phyloP scores from a whole-genome alignment of 2,329 filamentous ascomycete species.

The Colletotrichum musae region DNA sequence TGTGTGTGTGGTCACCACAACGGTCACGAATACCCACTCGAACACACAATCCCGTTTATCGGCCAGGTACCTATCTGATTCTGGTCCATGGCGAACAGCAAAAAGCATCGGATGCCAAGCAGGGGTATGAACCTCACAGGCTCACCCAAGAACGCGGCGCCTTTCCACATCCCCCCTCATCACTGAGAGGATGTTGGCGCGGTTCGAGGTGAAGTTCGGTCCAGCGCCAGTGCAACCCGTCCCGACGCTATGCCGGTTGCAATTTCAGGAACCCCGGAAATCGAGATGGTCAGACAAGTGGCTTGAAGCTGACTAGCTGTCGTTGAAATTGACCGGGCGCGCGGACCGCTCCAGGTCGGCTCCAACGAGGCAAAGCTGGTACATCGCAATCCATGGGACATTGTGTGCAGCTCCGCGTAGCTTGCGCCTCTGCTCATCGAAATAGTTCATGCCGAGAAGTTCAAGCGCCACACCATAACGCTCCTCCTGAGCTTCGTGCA shows the following conservation, averaged over 20 bases:
- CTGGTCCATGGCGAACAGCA: constrained; percentile 5
- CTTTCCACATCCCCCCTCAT: neutral
- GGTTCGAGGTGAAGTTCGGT: constrained; percentile 20
- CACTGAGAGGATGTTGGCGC: neutral
- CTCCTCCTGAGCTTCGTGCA: constrained; percentile 28
- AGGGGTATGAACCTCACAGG: constrained; percentile 20
- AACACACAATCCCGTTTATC: neutral
- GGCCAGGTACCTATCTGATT: neutral
- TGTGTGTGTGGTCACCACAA: constrained; percentile 23
- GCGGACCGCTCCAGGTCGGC: constrained; percentile 25
- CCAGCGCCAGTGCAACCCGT: constrained; percentile 36
- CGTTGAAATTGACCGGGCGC: constrained; percentile 37
- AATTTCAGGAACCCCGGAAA: constrained; percentile 33
- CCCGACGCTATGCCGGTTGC: constrained; percentile 35
- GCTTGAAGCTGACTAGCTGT: constrained; percentile 38
- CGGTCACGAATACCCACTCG: neutral
- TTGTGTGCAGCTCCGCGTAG: neutral
- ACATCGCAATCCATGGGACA: constrained; percentile 1
- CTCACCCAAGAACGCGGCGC: neutral
- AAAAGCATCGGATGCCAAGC: constrained; percentile 35
- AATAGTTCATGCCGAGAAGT: constrained; percentile 33
- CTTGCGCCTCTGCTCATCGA: constrained; percentile 27
- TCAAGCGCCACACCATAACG: constrained; percentile 39
- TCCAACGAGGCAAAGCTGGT: constrained; percentile 4
- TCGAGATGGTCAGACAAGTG: constrained; percentile 40